Evolutionary conservation across 805 yeast genomes (phyloP), one percentile per base, ranked within the genome.

Genomic region (Lachancea nothofagi): DNA sequence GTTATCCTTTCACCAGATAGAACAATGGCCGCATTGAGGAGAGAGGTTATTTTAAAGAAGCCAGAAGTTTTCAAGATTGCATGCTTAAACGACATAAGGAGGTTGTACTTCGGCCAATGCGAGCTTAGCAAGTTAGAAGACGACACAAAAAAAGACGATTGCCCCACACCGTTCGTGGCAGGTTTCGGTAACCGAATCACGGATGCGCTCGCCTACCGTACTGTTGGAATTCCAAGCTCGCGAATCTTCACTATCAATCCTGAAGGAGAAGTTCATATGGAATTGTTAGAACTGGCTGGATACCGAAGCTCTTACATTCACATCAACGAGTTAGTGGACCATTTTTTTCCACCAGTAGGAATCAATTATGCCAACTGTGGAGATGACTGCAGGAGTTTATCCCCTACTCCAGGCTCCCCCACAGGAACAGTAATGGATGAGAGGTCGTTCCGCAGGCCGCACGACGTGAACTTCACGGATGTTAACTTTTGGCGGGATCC

Each of bases 21-120:
- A 51, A 90, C 97, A 0, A 86, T 93, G 68, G 97, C 97, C 3
- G 98, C 98, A 0, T 66, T 93, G 40, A 75, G 76, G 51, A 72
- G 98, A 47, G 98, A 93, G 58, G 94, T 93, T 20, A 90, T 93
- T 33, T 65, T 90, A 55, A 86, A 89, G 49, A 90, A 90, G 57
- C 98, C 98, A 0, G 97, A 93, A 62, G 93, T 93, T n/a, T 93
- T 93, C 70, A 93, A 93, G 55, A 93, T 93, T 89, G 95, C 98
- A 1, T 90, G 97, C 62, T 67, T 93, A 45, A 78, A 81, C 40
- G 98, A 93, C 65, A 80, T 93, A 44, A 77, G 78, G 53, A 74
- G 80, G 32, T 67, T 93, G 15, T 90, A 83, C 61, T 49, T 58
- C 36, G 54, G 44, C 20, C 42, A 45, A 22, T 31, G 31, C 14